phyloP scores from a whole-genome alignment of 768 basidiomycete genomes.

The Phlebiopsis flavidoalba region DNA sequence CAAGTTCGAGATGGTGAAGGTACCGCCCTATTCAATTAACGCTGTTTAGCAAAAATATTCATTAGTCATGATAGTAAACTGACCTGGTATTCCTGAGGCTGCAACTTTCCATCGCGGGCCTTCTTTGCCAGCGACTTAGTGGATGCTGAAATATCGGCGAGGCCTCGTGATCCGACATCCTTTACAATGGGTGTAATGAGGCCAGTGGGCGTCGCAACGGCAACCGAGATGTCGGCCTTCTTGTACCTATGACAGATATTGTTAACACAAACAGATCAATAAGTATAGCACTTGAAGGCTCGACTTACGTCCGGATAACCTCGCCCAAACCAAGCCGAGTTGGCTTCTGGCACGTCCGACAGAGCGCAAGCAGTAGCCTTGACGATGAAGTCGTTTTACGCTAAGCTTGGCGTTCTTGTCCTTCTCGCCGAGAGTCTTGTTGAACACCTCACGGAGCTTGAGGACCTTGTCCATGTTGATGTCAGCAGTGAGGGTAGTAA shows the following conservation, averaged over 20 bases:
- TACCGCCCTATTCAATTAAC: conserved; percentile 63
- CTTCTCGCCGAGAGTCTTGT: conserved; percentile 79
- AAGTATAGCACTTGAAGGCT: not conserved
- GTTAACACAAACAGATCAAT: not conserved
- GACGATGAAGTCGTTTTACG: conserved; percentile 96
- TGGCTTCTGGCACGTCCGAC: conserved; percentile 93
- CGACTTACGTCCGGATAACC: conserved; percentile 82
- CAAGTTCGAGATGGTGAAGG: conserved; percentile 98
- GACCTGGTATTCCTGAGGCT: conserved; percentile 95
- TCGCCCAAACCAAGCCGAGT: conserved; percentile 98
- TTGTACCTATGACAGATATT: conserved; percentile 60
- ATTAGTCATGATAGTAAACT: conserved; percentile 7
- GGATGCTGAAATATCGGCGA: conserved; percentile 89
- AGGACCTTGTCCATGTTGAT: conserved; percentile 95
- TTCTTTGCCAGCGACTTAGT: conserved; percentile 91
- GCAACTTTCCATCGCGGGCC: conserved; percentile 94
- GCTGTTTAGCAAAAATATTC: not conserved
- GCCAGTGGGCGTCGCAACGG: conserved; percentile 93
- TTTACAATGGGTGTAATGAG: conserved; percentile 97
- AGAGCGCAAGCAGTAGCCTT: conserved; percentile 92
- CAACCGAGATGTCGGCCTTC: conserved; percentile 95
- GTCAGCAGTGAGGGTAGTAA: conserved; percentile 93
- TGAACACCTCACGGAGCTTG: conserved; percentile 95
- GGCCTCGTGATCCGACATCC: conserved; percentile 88
- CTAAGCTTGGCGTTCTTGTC: conserved; percentile 91